Evolutionary conservation across 2,329 filamentous ascomycete genomes (phyloP).

Genomic region (Xylaria arbuscula): DNA sequence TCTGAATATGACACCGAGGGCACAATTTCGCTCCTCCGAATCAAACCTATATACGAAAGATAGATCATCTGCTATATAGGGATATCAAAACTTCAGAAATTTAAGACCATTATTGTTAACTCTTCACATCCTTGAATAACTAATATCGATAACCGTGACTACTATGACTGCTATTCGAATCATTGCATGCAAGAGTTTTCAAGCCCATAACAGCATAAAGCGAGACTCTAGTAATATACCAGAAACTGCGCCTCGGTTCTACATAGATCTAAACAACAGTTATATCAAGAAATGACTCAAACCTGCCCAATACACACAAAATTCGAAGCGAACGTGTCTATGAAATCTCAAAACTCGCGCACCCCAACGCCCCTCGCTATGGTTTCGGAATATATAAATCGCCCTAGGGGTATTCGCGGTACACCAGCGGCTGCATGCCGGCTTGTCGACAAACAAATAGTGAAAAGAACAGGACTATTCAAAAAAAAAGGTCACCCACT

Average conservation of each 20-base stretch:
- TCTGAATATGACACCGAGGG: background rate
- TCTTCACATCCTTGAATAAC: background rate
- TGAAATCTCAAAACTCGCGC: constrained; percentile 15
- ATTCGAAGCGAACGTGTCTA: constrained; percentile 19
- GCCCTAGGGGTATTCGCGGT: constrained; percentile 17
- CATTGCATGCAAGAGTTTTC: background rate
- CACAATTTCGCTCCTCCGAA: background rate
- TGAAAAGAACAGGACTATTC: background rate
- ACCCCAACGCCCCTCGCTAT: constrained; percentile 40
- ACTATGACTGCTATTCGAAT: background rate
- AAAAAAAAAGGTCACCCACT: background rate
- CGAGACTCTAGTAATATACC: background rate
- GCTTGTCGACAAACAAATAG: background rate
- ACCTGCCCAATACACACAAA: constrained; percentile 18
- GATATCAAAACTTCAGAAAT: background rate
- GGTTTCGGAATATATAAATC: constrained; percentile 18
- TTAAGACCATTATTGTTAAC: background rate
- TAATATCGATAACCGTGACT: background rate
- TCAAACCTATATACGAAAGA: background rate
- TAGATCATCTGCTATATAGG: background rate
- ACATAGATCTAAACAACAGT: background rate
- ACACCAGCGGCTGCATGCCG: constrained; percentile 12
- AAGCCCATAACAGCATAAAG: background rate
- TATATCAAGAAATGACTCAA: constrained; percentile 22
- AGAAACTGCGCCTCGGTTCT: background rate